These are phyloP conservation scores for Aeminium ludgeri DNA, from an alignment of 495 filamentous ascomycete species.

Conservation along the genomic window DNA sequence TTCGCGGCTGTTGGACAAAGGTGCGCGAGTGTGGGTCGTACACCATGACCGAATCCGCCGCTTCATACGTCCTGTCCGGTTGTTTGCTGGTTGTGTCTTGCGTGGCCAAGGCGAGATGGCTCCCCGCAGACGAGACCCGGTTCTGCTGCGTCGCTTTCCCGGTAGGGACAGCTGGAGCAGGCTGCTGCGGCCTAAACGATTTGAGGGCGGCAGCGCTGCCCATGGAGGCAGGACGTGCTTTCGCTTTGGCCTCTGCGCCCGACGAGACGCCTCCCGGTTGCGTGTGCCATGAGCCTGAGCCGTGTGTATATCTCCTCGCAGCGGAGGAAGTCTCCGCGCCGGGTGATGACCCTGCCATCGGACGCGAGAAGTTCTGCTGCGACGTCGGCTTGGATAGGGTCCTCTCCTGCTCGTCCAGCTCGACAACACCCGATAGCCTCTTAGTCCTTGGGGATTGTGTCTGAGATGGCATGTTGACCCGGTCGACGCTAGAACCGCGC, in stretches of 20 bases:
- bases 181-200: too few species aligned
- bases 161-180: too few species aligned
- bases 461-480: conserved; percentile 16
- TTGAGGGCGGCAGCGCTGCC: too few species aligned
- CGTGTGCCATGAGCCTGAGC: conserved; percentile 5
- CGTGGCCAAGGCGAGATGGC: not conserved
- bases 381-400: conserved; percentile 63
- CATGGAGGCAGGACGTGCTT: too few species aligned
- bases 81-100: not conserved
- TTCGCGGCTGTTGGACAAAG: conserved; percentile 30
- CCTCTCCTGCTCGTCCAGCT: conserved; percentile 41
- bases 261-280: not conserved
- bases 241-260: not conserved
- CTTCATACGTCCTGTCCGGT: not conserved
- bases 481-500: conserved; percentile 32
- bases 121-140: conserved; percentile 5
- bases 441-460: conserved; percentile 8
- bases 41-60: conserved; percentile 22
- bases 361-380: too few species aligned
- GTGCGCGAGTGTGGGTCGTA: conserved; percentile 41
- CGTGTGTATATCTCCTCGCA: conserved; percentile 9
- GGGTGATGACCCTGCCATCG: too few species aligned
- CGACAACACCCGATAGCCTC: conserved; percentile 27
- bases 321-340: conserved; percentile 21
- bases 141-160: not conserved